Base-by-base conservation (phyloP, 257 asterid genomes). In the Plantago major region DNA sequence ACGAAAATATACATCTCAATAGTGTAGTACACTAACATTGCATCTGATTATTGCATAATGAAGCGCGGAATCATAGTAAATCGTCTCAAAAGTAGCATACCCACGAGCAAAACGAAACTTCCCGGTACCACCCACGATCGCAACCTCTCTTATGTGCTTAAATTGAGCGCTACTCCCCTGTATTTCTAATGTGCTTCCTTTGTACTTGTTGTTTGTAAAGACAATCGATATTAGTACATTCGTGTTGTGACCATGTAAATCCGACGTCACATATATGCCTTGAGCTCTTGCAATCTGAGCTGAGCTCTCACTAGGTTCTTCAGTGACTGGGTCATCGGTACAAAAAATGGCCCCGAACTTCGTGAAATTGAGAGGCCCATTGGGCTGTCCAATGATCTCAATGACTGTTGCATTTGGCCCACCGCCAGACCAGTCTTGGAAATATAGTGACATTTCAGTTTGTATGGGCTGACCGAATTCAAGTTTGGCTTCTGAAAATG, bases 41-140 rank as follows among this genome's bases (percentile, higher is more conserved):
- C 63, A 71, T 33, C 46, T 56, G 44, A 75, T 74, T 42, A 66
- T 62, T 12, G 59, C 73, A 5, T 57, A 48, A 52, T 49, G 40
- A 53, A 48, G 43, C 9, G 46, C 46, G 10, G 61, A 16, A 42
- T 75, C 63, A 5, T 62, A 64, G 44, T 71, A 67, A 46, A 71
- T 42, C 3, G 80, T 75, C 71, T 75, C 80, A 57, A 75, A 75
- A 11, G 76, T 71, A 5, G 67, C 74, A 46, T 56, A 75, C 18
- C 80, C 80, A 1, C 63, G 51, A 12, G 76, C 73, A 47, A 70
- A 62, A 10, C 80, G 72, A 58, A 71, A 75, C 37, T 70, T 67
- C 30, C 80, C 71, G 3, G 80, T 70, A 40, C 76, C 76, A 26
- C 80, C 80, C 30, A 75, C 76, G 8, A 71, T 62, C 10, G 80